Evolutionary conservation across 2,329 filamentous ascomycete species (phyloP).

Genomic region (Aspergillus ibericus): DNA sequence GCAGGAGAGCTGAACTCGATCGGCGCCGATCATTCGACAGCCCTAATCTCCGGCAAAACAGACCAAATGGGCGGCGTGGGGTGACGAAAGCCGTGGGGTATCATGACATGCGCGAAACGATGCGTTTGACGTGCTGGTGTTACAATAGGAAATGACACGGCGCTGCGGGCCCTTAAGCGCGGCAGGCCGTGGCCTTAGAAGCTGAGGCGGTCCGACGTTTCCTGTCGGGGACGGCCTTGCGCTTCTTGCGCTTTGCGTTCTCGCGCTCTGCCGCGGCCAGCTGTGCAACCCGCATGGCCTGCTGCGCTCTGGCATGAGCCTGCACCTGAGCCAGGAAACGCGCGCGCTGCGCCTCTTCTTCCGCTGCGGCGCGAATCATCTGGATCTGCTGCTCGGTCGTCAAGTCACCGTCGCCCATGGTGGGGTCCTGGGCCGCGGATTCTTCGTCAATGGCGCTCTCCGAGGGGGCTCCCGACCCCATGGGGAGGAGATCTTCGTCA

Average conservation of each 20-base stretch:
- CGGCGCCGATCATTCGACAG: conserved; percentile 11
- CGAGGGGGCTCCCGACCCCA: conserved; percentile 28
- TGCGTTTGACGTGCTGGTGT: background rate
- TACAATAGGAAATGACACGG: background rate
- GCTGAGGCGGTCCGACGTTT: conserved; percentile 27
- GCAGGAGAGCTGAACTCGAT: background rate
- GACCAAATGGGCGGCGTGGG: conserved; percentile 3
- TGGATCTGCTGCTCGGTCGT: conserved; percentile 44
- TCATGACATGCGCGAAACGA: background rate
- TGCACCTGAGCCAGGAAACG: conserved; percentile 44
- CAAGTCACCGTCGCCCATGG: conserved; percentile 26
- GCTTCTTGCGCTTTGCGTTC: conserved; percentile 32
- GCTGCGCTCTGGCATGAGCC: conserved; percentile 42
- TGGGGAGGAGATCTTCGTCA: conserved; percentile 43
- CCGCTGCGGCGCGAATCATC: conserved; percentile 35
- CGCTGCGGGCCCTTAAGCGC: conserved; percentile 8
- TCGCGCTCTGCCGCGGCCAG: conserved; percentile 27
- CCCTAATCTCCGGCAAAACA: conserved; percentile 4
- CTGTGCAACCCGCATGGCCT: conserved; percentile 39
- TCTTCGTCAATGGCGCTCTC: conserved; percentile 32
- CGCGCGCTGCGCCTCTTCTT: conserved; percentile 38
- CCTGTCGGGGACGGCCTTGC: conserved; percentile 25
- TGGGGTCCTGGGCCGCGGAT: conserved; percentile 23
- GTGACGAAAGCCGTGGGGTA: conserved; percentile 11
- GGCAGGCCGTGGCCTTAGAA: conserved; percentile 16